phyloP scores from a whole-genome alignment of 2,329 filamentous ascomycete genomes.

The Metarhizium album region DNA sequence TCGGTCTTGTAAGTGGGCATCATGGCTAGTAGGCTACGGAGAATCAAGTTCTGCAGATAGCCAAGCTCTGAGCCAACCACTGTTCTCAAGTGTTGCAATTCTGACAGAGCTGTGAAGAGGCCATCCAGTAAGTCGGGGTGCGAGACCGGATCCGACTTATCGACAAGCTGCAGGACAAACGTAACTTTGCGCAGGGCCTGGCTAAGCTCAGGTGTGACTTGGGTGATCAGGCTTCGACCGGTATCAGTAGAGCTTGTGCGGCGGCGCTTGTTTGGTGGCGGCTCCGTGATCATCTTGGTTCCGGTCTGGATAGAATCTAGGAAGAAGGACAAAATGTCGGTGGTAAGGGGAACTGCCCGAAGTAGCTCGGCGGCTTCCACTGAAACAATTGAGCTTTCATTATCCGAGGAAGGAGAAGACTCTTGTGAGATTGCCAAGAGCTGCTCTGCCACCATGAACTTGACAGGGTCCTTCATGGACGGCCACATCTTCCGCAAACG shows the following conservation, averaged over 20 bases:
- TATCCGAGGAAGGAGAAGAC: conserved; percentile 20
- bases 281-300: conserved; percentile 60
- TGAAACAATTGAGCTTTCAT: conserved; percentile 27
- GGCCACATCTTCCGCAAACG: conserved; percentile 65
- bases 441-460: conserved; percentile 47
- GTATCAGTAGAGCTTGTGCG: conserved; percentile 65
- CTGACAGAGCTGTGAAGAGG: conserved; percentile 75
- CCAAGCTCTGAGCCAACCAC: conserved; percentile 78
- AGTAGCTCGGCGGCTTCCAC: conserved; percentile 61
- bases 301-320: conserved; percentile 63
- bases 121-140: conserved; percentile 68
- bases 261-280: conserved; percentile 67
- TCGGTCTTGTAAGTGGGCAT: conserved; percentile 63
- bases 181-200: conserved; percentile 66
- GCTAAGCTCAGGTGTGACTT: conserved; percentile 54
- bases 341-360: conserved; percentile 61
- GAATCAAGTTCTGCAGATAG: conserved; percentile 77
- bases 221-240: conserved; percentile 46
- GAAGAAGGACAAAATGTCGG: conserved; percentile 60
- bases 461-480: conserved; percentile 53
- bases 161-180: conserved; percentile 79
- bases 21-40: conserved; percentile 74
- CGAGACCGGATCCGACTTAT: conserved; percentile 63
- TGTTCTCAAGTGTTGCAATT: conserved; percentile 74
- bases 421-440: conserved; percentile 52